Evolutionary conservation across 106 monocot genomes (phyloP), one percentile per base, ranked within the genome.

Genomic region (Platanthera zijinensis): DNA sequence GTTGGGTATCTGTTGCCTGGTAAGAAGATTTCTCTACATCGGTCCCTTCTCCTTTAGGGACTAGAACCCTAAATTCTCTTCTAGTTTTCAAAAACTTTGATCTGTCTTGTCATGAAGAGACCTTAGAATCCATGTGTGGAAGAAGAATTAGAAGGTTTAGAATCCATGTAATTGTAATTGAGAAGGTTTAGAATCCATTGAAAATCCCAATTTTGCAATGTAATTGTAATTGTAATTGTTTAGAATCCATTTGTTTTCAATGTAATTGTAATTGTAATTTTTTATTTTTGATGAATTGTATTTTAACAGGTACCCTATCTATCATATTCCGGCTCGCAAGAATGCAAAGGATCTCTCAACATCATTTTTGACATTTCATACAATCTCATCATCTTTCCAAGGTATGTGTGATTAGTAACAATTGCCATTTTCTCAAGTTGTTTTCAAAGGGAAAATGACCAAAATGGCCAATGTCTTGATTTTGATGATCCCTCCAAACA

Each of bases 1-100:
- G 97, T 80, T 97, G 97, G 97, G 88, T 97, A 91, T 83, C 97
- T 48, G 84, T 97, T 71, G 89, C 91, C 8, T 97, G 97, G 97
- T 97, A 91, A 64, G 80, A 14, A 22, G 5, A 28, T 57, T 12
- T 59, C 57, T 71, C 7, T 68, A n/a, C 70, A 48, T 70, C n/a
- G 10, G 14, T 46, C 5, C 15, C 28, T 70, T 45, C 19, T 69
- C 8, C 50, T 6, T 48, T 72, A 8, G 6, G 22, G 7, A 39
- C 39, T 39, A 39, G 39, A 39, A 39, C 39, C 39, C 39, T 3
- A 39, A 39, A 39, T 39, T 39, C 39, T 39, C 25, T 25, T 25
- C 25, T 25, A 25, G 25, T 25, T 39, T 39, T 39, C 39, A 39
- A 39, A 39, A 39, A 39, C 39, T 39, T 39, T 39, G 39, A 39